Evolutionary conservation across 768 basidiomycete genomes (phyloP), one percentile per base, ranked within the genome.

Genomic region (Rhodosporidiobolus sp.): DNA sequence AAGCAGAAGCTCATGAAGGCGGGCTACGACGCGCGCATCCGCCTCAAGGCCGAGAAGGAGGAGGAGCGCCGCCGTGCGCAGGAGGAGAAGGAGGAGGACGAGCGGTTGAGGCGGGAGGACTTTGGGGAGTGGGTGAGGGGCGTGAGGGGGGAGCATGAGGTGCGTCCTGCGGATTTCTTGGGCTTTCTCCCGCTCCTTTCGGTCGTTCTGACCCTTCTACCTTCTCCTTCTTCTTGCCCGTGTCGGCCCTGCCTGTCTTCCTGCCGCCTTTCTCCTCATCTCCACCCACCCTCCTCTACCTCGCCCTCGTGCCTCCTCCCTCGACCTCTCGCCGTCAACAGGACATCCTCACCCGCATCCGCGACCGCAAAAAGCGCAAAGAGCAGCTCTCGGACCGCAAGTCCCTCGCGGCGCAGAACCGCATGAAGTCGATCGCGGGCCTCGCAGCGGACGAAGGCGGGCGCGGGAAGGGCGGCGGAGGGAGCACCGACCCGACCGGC

Each of bases 361-460:
- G 90, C 78, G 92, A 91, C 30, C 85, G 96, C 57, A 86, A 87
- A 50, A 76, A 78, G 70, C 64, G n/a, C 55, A 78, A 77, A 54
- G 78, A 72, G 68, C 93, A 93, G 22, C 82, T 98, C 58, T 88
- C 85, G 38, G 94, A 99, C 80, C 84, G 96, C 63, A 96, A 97
- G 82, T 93, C 92, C 75, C 92, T 94, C 20, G 94, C 92, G 26
- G 89, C 94, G 0, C 96, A 98, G 81, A 91, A 90, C 43, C 84
- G 94, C 75, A 96, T 97, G 95, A 95, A 95, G 83, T 91, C 87
- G 73, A 96, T 99, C 48, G 92, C 95, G 1, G 89, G 87, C 57
- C 83, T 99, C 50, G 95, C 96, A 0, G 88, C 88, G 4, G 96
- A 98, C 70, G 90, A 76, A 22, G 76, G 92, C 54, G 85, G 92